A percentile compares a stretch with the other conserved stretches of the same genome.
These are phyloP conservation scores for Suhomyces bolitotheri DNA, from an alignment of 1,139 yeast species.

Conservation along the genomic window DNA sequence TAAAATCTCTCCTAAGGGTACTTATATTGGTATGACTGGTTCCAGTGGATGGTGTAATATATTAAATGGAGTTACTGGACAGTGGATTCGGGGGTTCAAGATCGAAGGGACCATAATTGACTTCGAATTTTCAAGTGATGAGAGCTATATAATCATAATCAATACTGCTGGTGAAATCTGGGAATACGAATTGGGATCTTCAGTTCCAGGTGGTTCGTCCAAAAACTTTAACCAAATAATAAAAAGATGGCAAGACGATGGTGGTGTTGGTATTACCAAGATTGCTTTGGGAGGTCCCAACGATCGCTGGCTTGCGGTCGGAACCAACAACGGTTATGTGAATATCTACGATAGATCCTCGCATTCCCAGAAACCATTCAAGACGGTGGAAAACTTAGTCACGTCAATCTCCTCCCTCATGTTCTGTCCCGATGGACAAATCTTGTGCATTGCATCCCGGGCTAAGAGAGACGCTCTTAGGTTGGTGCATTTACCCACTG, in stretches of 20 bases:
- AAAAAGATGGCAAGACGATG: constrained; percentile 81
- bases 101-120: constrained; percentile 83
- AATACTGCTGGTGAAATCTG: constrained; percentile 87
- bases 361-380: constrained; percentile 47
- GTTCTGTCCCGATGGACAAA: constrained; percentile 87
- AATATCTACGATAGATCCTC: constrained; percentile 70
- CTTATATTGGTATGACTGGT: constrained; percentile 74
- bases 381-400: constrained; percentile 73
- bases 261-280: constrained; percentile 81
- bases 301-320: constrained; percentile 85
- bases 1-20: constrained; percentile 69
- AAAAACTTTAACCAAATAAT: constrained; percentile 38
- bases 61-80: constrained; percentile 73
- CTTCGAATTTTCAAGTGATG: constrained; percentile 67
- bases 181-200: constrained; percentile 65
- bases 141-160: constrained; percentile 56
- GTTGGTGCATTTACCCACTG: constrained; percentile 84
- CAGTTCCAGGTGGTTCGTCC: constrained; percentile 13
- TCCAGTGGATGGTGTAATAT: constrained; percentile 89
- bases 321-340: constrained; percentile 86
- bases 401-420: constrained; percentile 74
- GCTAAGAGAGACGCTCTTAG: constrained; percentile 85
- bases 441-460: constrained; percentile 81
- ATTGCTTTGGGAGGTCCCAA: constrained; percentile 77
- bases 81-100: constrained; percentile 84